A percentile compares a stretch with the other conserved stretches of the same genome.
Conservation (phyloP, 2,329 filamentous ascomycete genomes). For the Verticillium zaregamsianum region DNA sequence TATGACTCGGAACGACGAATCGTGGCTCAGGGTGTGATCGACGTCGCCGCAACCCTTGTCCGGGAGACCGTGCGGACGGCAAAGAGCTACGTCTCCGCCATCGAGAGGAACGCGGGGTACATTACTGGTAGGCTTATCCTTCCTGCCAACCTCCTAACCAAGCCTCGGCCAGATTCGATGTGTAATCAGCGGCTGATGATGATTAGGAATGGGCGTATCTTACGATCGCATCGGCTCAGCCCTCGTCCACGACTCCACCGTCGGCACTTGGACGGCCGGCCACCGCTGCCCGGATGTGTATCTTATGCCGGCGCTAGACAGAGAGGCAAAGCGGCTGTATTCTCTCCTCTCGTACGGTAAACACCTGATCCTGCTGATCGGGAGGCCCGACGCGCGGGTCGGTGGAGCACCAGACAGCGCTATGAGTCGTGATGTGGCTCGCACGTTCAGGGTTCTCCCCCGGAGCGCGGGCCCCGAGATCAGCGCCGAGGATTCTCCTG, state of each 20-base stretch:
- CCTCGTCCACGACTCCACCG: constrained; percentile 25
- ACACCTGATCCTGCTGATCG: constrained; percentile 21
- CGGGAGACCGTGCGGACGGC: constrained; percentile 38
- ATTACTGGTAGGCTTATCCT: constrained; percentile 32
- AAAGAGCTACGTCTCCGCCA: constrained; percentile 40
- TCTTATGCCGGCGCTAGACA: constrained; percentile 11
- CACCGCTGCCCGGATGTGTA: constrained; percentile 31
- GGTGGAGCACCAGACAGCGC: neutral
- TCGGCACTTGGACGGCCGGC: constrained; percentile 32
- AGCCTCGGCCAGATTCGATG: neutral
- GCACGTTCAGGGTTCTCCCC: constrained; percentile 8
- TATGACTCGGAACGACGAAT: constrained; percentile 40
- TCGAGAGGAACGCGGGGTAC: constrained; percentile 42
- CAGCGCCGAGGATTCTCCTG: neutral
- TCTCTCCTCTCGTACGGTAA: constrained; percentile 25
- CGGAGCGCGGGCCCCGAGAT: neutral
- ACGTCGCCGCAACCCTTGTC: constrained; percentile 41
- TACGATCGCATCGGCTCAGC: constrained; percentile 30
- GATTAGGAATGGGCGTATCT: constrained; percentile 31
- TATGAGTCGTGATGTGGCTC: neutral
- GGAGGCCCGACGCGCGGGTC: constrained; percentile 3
- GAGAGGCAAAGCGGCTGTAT: constrained; percentile 23
- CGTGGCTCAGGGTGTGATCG: constrained; percentile 39
- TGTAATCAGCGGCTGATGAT: neutral
- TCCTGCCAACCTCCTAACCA: neutral